Evolutionary conservation across 805 yeast genomes (phyloP), one percentile per base, ranked within the genome.

Genomic region (Metschnikowia hibisci): DNA sequence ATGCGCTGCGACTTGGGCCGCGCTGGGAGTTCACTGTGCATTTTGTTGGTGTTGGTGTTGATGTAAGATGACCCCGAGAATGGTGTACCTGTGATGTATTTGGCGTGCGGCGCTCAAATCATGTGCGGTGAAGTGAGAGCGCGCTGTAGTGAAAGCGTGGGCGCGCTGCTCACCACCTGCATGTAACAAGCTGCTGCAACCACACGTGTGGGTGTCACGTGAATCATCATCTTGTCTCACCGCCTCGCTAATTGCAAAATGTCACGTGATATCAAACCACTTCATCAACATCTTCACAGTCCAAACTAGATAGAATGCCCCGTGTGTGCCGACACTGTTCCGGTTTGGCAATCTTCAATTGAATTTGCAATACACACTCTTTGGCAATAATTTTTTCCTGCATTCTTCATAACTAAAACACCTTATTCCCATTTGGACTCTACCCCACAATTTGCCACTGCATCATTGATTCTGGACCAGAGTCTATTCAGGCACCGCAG

Each of bases 1-100:
- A 62, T 54, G 28, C 70, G 55, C 44, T 60, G 67, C 10, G 66
- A 60, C 48, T 64, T 63, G 27, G 64, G 68, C 41, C 69, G 61
- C 14, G 62, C 52, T 3, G 67, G 61, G 31, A 61, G 54, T 35
- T 61, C 62, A 13, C 46, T 44, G 39, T 47, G 48, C 45, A 60
- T 55, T 47, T 13, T 11, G 16, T 9, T 34, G 9, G 18, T 25
- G 14, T n/a, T n/a, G 34, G 39, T 23, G 22, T n/a, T 15, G 20
- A 29, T 3, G 23, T 16, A n/a, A 4, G 11, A 18, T 13, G n/a
- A n/a, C n/a, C n/a, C 30, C 15, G 34, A 11, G 23, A 29, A 11
- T 16, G 35, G 22, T 33, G 25, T 28, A 29, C 16, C 8, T 44
- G 16, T 11, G 31, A 25, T 15, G 28, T 13, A 18, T 32, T 10